These are phyloP conservation scores for Trametes cingulata DNA, from an alignment of 768 basidiomycete species.

Conservation along the genomic window DNA sequence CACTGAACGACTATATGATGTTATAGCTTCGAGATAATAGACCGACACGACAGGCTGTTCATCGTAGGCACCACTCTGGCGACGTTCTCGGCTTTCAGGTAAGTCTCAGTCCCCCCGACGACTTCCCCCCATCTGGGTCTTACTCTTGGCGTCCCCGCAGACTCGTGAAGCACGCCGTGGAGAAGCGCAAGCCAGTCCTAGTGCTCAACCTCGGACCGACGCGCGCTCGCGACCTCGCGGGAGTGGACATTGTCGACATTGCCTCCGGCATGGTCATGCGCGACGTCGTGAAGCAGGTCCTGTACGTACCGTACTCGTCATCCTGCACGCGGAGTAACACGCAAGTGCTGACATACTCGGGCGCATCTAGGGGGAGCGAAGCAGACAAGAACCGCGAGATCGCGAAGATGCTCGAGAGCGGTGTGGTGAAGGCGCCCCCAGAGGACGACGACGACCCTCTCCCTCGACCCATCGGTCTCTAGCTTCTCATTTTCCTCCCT, in stretches of 20 bases:
- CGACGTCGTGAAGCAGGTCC: conserved; percentile 56
- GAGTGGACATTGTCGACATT: conserved; percentile 79
- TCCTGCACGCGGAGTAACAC: conserved; percentile 5
- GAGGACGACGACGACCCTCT: conserved; percentile 35
- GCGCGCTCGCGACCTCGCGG: conserved; percentile 70
- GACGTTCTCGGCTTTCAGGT: conserved; percentile 92
- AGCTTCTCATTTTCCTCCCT: neutral
- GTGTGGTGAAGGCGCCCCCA: conserved; percentile 53
- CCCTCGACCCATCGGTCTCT: conserved; percentile 15
- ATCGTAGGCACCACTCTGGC: conserved; percentile 90
- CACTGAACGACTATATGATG: neutral
- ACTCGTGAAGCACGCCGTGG: conserved; percentile 76
- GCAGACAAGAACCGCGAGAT: conserved; percentile 43
- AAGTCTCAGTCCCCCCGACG: conserved; percentile 13
- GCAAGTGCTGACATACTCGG: neutral
- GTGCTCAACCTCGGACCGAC: conserved; percentile 88
- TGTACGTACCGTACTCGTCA: conserved; percentile 49
- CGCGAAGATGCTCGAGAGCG: conserved; percentile 55
- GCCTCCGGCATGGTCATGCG: conserved; percentile 71
- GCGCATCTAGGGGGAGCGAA: neutral
- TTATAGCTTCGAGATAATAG: conserved; percentile 57
- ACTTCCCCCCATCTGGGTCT: neutral
- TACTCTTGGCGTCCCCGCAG: conserved; percentile 37
- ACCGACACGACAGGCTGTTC: conserved; percentile 65
- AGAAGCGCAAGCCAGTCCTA: conserved; percentile 74